Evolutionary conservation across 2,329 filamentous ascomycete species (phyloP).

Genomic region (Calonectria hongkongensis): DNA sequence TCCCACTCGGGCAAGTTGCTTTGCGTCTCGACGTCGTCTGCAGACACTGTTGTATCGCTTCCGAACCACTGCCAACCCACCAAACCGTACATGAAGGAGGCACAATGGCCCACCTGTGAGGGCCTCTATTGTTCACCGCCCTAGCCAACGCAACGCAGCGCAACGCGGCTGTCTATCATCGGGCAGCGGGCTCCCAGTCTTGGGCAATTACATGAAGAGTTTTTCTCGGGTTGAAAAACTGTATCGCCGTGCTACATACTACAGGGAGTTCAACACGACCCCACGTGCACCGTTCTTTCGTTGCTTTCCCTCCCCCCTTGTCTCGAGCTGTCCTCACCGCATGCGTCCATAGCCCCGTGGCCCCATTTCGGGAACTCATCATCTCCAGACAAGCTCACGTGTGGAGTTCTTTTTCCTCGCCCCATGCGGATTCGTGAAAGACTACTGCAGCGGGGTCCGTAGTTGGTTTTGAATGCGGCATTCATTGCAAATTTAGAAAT

Average conservation of each 20-base stretch:
- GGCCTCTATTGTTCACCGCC: constrained; percentile 27
- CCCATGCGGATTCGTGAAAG: constrained; percentile 18
- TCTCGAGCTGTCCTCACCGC: constrained; percentile 14
- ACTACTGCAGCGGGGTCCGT: constrained; percentile 22
- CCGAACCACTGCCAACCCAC: constrained; percentile 40
- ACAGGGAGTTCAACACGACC: constrained; percentile 13
- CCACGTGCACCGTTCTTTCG: constrained; percentile 33
- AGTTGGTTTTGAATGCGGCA: neutral
- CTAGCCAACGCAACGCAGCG: constrained; percentile 17
- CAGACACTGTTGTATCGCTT: constrained; percentile 17
- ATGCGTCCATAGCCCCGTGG: constrained; percentile 26
- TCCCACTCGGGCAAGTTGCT: constrained; percentile 30
- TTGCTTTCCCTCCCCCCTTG: constrained; percentile 18
- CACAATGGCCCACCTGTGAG: constrained; percentile 23
- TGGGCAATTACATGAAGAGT: constrained; percentile 13
- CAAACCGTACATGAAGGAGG: constrained; percentile 41
- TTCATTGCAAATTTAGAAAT: neutral
- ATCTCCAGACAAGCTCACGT: constrained; percentile 12
- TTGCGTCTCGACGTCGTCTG: constrained; percentile 15
- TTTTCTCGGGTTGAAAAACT: constrained; percentile 4
- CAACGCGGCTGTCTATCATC: constrained; percentile 26
- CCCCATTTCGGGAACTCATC: constrained; percentile 32
- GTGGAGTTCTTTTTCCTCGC: constrained; percentile 25
- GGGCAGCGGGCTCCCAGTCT: constrained; percentile 21
- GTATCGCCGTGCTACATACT: neutral